Evolutionary conservation across 495 filamentous ascomycete genomes (phyloP), one percentile per base, ranked within the genome.

Genomic region (Emericellopsis terricola): DNA sequence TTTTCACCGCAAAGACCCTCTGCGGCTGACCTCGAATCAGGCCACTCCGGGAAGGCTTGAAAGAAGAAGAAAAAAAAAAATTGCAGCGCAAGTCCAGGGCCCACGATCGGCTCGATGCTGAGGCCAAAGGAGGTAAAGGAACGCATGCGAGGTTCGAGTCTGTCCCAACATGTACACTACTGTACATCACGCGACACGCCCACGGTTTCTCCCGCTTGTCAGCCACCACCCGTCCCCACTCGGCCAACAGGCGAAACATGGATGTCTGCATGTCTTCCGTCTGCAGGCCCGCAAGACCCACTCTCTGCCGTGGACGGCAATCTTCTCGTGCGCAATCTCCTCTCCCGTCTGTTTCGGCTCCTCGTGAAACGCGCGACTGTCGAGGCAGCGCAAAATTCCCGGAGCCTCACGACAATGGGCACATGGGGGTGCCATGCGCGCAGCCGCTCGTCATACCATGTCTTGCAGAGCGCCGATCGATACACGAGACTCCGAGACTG

Each of bases 371-470:
- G 18, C 64, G 50, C 46, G 75, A 64, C 15, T 52, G 39, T 28
- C 58, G 46, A 86, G 83, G 50, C 72, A 84, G 36, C 80, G 55
- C 43, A 35, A 6, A 23, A 86, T 68, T 31, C 67, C 64, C 60
- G 73, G 3, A 84, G 84, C 38, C 71, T 69, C 41, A 92, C 41
- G 27, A 74, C 74, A 34, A 94, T 49, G 2, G 89, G 89, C 2
- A 93, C 65, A 45, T 83, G 94, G 48, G 94, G 89, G 19, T 85
- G 76, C 89, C 89, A 97, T 11, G 89, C 82, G 50, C 71, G 67
- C 15, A 97, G 53, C 83, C 85, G 92, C 49, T 93, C 89, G 39
- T 76, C 68, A 46, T 94, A 89, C 89, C 89, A 97, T 57, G 94
- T 89, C 19, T 79, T 62, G 51, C 94, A 94, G 23, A 97, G 53